phyloP scores from a whole-genome alignment of 768 basidiomycete species.

The Xerocomellus dryophilus region DNA sequence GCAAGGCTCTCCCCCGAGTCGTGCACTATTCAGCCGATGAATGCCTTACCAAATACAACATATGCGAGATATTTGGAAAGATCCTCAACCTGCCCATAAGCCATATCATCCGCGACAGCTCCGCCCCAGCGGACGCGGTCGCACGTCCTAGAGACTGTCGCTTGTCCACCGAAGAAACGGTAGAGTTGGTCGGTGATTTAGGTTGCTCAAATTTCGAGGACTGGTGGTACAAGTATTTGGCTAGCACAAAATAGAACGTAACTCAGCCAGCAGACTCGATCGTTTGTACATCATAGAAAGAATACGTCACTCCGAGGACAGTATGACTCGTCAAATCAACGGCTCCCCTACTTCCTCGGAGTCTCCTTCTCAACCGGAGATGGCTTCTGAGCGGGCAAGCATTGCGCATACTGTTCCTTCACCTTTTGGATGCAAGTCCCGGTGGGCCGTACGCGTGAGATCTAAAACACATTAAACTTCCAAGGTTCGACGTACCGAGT shows the following conservation, averaged over 20 bases:
- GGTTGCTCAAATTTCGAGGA: conserved; percentile 70
- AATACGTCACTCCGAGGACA: background rate
- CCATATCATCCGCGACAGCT: conserved; percentile 73
- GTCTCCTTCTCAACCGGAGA: conserved; percentile 8
- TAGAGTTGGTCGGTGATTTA: conserved; percentile 59
- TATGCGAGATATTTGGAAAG: conserved; percentile 74
- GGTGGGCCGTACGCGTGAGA: background rate
- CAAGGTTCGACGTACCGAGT: conserved; percentile 20
- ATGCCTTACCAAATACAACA: conserved; percentile 90
- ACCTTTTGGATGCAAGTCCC: conserved; percentile 4
- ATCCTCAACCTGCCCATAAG: conserved; percentile 66
- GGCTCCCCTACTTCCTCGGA: background rate
- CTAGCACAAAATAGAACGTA: conserved; percentile 11
- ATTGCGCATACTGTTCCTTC: conserved; percentile 22
- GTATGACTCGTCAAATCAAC: background rate
- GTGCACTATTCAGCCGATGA: conserved; percentile 84
- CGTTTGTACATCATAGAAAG: conserved; percentile 5
- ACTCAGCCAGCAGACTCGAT: background rate
- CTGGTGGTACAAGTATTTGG: conserved; percentile 72
- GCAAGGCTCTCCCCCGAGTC: conserved; percentile 43
- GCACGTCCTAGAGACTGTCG: conserved; percentile 78
- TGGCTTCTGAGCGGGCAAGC: conserved; percentile 10
- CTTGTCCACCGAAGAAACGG: conserved; percentile 73
- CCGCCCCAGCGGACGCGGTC: conserved; percentile 65
- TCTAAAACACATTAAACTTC: background rate